These are phyloP conservation scores for Tolypocladium guangdongense DNA, from an alignment of 2,329 filamentous ascomycete species.

Conservation along the genomic window DNA sequence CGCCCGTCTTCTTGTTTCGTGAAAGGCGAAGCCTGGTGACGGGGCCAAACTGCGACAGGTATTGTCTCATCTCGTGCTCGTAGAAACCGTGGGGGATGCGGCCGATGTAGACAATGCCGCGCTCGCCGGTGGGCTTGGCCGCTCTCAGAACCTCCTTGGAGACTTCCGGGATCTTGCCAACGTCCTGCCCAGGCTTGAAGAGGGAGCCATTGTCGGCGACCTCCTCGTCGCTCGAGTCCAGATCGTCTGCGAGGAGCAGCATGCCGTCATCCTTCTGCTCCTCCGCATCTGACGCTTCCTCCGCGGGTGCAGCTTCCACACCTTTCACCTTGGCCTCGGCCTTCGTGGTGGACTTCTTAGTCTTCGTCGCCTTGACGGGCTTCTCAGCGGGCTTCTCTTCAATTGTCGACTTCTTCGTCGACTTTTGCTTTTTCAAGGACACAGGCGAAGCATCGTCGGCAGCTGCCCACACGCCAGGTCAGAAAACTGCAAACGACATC, in stretches of 20 bases:
- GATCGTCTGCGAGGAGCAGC: conserved; percentile 30
- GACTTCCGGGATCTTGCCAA: conserved; percentile 39
- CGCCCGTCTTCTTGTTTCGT: conserved; percentile 83
- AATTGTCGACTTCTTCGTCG: conserved; percentile 22
- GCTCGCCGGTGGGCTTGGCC: conserved; percentile 36
- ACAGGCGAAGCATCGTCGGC: conserved; percentile 33
- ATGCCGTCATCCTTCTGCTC: conserved; percentile 30
- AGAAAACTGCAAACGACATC: conserved; percentile 7
- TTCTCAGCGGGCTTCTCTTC: conserved; percentile 11
- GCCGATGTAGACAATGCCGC: conserved; percentile 81
- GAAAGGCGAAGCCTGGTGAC: conserved; percentile 73
- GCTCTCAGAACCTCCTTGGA: conserved; percentile 34
- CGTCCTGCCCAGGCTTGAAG: conserved; percentile 37
- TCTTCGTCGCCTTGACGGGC: conserved; percentile 10
- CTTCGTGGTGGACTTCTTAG: conserved; percentile 22
- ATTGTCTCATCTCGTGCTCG: conserved; percentile 87
- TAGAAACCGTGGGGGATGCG: conserved; percentile 92
- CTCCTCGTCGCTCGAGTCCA: conserved; percentile 35
- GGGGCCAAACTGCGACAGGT: conserved; percentile 86
- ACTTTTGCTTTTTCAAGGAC: conserved; percentile 34
- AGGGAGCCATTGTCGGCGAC: conserved; percentile 20
- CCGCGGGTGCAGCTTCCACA: conserved; percentile 17
- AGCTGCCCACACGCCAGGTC: conserved; percentile 17
- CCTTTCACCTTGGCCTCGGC: conserved; percentile 10
- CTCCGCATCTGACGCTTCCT: conserved; percentile 21